Conservation (phyloP, 2,329 filamentous ascomycete genomes). For the Mycosphaerella sp. region DNA sequence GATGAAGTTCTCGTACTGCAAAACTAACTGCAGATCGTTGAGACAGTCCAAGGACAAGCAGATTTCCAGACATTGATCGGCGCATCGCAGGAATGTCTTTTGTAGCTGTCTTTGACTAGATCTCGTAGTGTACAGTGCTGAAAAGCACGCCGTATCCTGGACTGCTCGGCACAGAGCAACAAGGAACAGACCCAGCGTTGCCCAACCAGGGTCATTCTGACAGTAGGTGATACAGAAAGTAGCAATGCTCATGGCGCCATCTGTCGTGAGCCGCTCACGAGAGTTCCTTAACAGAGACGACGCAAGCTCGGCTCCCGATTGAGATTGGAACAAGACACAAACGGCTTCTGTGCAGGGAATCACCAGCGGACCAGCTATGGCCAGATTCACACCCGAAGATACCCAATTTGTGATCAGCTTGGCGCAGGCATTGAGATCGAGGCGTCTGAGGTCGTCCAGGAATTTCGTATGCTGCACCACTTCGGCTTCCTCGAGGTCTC, state of each 20-base stretch:
- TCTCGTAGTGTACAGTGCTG: conserved; percentile 28
- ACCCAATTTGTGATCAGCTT: conserved; percentile 26
- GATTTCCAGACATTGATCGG: conserved; percentile 35
- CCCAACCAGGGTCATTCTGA: conserved; percentile 33
- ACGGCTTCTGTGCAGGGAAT: conserved; percentile 23
- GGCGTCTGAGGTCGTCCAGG: conserved; percentile 15
- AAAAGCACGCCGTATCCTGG: conserved; percentile 29
- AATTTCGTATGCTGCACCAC: conserved; percentile 20
- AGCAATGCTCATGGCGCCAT: neutral
- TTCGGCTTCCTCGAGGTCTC: conserved; percentile 18
- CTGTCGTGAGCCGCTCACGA: conserved; percentile 3
- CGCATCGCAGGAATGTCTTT: conserved; percentile 15
- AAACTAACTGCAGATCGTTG: conserved; percentile 42
- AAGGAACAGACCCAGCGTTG: conserved; percentile 38
- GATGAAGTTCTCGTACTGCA: conserved; percentile 46
- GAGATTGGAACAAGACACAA: conserved; percentile 10
- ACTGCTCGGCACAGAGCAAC: conserved; percentile 37
- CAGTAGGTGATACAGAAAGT: conserved; percentile 5
- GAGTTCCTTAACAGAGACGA: conserved; percentile 7
- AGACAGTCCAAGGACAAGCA: conserved; percentile 33
- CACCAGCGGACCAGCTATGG: conserved; percentile 25
- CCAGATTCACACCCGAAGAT: conserved; percentile 26
- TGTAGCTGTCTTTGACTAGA: conserved; percentile 30
- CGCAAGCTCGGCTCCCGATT: conserved; percentile 1
- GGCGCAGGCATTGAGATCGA: conserved; percentile 16